Base-by-base conservation (phyloP, 345 rosid species). In the Rubroshorea leprosula region DNA sequence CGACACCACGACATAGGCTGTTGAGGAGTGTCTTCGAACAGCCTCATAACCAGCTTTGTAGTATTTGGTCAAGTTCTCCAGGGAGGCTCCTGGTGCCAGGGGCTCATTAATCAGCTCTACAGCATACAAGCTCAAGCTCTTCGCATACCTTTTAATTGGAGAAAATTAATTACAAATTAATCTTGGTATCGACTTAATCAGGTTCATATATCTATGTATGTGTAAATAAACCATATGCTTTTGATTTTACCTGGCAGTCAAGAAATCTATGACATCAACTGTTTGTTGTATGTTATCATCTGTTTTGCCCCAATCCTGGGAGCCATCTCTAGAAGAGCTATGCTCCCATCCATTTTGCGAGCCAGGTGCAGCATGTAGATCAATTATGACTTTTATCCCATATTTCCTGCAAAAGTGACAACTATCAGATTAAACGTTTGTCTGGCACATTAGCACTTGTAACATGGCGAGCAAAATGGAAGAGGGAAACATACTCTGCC, bases 361-460 rank as follows among this genome's bases (percentile, higher is more conserved):
- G 23, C 69, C 87, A 0, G 85, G 87, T 23, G 87, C 87, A 1
- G 87, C 85, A 62, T 84, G 91, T 10, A 82, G 59, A 57, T 84
- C 91, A 26, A 82, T 67, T 51, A 78, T 52, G 24, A 81, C 65
- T 48, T 74, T 76, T 66, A 82, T 17, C 12, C 63, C 55, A 39
- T 84, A 76, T 35, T 74, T 81, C 68, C 91, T 79, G 73, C 38
- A 43, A 26, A 24, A 41, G n/a, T n/a, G n/a, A n/a, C n/a, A n/a
- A n/a, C n/a, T n/a, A n/a, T n/a, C n/a, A n/a, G n/a, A n/a, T n/a
- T n/a, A n/a, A n/a, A n/a, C n/a, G n/a, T n/a, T n/a, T n/a, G n/a
- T n/a, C n/a, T n/a, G n/a, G n/a, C n/a, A n/a, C n/a, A n/a, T n/a
- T n/a, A n/a, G n/a, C n/a, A n/a, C n/a, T n/a, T n/a, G n/a, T n/a